Evolutionary conservation across 306 rosid genomes (phyloP), one percentile per base, ranked within the genome.

Genomic region (Oemleria cerasiformis): DNA sequence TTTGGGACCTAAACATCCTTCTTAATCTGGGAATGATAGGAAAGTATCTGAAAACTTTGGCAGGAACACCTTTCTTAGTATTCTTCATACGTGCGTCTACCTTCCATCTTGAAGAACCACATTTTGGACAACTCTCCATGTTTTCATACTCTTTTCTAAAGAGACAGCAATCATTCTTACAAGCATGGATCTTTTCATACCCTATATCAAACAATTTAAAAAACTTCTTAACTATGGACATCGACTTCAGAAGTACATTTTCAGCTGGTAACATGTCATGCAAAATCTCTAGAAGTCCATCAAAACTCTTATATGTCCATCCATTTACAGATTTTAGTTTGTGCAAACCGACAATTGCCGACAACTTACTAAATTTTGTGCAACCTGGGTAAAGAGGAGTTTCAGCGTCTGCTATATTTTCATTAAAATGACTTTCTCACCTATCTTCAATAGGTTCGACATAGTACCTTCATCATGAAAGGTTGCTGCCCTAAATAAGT

Each of bases 21-120:
- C n/a, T n/a, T n/a, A n/a, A n/a, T n/a, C n/a, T n/a, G n/a, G n/a
- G n/a, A n/a, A n/a, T n/a, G n/a, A n/a, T n/a, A n/a, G n/a, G n/a
- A n/a, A n/a, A n/a, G n/a, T 65, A 65, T 21, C 13, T 19, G 11
- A 65, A 34, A 3, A 63, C 67, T 41, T 63, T 63, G 4, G 43
- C 49, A 17, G 30, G 67, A 40, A 61, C 23, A 7, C 67, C 49
- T 9, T n/a, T 4, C 5, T 1, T 61, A 3, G 38, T n/a, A 23
- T 39, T 44, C 3, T 65, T 44, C 5, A 39, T 65, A 5, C 5
- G 54, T 16, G 20, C 16, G 3, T 67, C 19, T 14, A 6, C 20
- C 9, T 67, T 67, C 44, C 45, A 67, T 67, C 72, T 49, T 8
- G 47, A 67, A 67, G 30, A 5, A 7, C 45, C 60, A 67, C 72